Evolutionary conservation across 345 rosid genomes (phyloP), one percentile per base, ranked within the genome.

Genomic region (Murraya koenigii): DNA sequence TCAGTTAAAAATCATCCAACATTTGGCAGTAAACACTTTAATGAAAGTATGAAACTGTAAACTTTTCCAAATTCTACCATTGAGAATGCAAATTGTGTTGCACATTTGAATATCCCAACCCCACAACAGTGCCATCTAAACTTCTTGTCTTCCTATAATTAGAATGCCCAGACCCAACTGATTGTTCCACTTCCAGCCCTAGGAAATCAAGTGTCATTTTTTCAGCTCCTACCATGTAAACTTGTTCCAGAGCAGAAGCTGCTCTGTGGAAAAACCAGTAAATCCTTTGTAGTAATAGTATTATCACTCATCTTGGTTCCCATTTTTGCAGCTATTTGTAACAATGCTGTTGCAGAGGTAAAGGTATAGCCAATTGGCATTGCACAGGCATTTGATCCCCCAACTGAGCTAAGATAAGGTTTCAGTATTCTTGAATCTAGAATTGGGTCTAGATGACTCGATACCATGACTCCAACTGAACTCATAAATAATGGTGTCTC

Each of bases 251-350:
- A 9, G 55, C 38, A 36, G 61, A 58, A 33, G 39, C 69, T 36
- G 59, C 67, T n/a, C n/a, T n/a, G n/a, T 66, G 2, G 86, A 73
- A 78, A 83, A 87, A 28, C 88, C 89, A 0, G 89, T 66, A 78
- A 87, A 90, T 19, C 89, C 92, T 75, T 85, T 78, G 2, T 39
- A 85, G 90, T 55, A 8, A 82, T 86, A 5, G 87, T 58, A 33
- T 80, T 79, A 47, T 88, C 92, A 41, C 92, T 88, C 75, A 83
- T 84, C 80, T 83, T 88, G 3, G 92, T 82, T 25, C 89, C 92
- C 88, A 87, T 88, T 78, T 87, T 88, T 11, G 92, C 85, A 15
- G 90, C 90, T 79, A 84, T 87, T 77, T 88, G 92, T 55, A 90
- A 72, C 81, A 87, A 74, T 19, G 94, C 92, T 22, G 90, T 90